Conservation (phyloP, 345 rosid genomes). For the Camelina hispida region DNA sequence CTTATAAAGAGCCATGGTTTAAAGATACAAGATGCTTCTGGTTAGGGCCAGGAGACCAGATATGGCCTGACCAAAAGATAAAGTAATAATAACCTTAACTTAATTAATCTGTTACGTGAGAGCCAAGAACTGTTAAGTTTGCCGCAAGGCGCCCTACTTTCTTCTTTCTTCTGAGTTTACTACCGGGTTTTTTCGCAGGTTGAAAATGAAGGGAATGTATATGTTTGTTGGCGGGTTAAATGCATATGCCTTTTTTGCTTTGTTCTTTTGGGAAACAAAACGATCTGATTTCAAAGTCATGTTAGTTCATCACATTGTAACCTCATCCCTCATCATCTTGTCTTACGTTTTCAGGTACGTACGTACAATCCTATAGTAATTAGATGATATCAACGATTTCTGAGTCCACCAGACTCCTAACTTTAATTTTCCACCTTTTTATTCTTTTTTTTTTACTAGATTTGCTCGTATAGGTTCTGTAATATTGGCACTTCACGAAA, state of each 20-base stretch:
- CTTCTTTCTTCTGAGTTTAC: too few species aligned
- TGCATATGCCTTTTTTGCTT: slow-evolving; percentile 67
- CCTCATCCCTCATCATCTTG: slow-evolving; percentile 53
- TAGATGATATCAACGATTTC: neutral
- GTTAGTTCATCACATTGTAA: slow-evolving; percentile 72
- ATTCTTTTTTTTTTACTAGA: slow-evolving; percentile 44
- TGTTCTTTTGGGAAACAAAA: slow-evolving; percentile 87
- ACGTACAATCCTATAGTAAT: neutral
- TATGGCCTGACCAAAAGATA: slow-evolving; percentile 84
- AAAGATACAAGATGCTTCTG: slow-evolving; percentile 69
- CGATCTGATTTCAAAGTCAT: slow-evolving; percentile 68
- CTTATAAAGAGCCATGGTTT: slow-evolving; percentile 87
- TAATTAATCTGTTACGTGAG: neutral
- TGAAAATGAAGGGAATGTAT: slow-evolving; percentile 72
- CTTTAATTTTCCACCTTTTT: slow-evolving; percentile 13
- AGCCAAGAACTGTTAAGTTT: slow-evolving; percentile 1
- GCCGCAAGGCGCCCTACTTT: neutral
- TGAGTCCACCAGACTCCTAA: neutral
- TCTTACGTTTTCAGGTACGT: slow-evolving; percentile 82
- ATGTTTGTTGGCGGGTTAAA: slow-evolving; percentile 73
- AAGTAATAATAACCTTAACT: slow-evolving; percentile 53
- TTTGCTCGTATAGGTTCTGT: slow-evolving; percentile 74
- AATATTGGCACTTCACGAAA: slow-evolving; percentile 73
- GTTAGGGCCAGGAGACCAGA: slow-evolving; percentile 76
- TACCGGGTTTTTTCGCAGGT: slow-evolving; percentile 40